Evolutionary conservation across 1,139 yeast species (phyloP).

Genomic region (Diutina mesorugosa): DNA sequence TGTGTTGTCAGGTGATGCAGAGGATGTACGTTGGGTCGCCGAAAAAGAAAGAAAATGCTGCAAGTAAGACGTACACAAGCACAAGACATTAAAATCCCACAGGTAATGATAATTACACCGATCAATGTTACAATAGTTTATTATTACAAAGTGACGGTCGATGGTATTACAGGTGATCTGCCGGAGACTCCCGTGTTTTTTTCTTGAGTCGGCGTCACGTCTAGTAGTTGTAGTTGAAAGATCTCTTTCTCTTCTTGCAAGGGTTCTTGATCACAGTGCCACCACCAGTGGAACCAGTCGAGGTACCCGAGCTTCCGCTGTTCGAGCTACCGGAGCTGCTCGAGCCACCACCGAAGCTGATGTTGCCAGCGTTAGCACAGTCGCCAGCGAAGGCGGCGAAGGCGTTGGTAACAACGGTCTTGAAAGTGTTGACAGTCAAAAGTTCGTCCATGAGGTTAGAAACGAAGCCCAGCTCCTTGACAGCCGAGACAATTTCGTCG

Average conservation of each 20-base stretch:
- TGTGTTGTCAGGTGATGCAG: too few relatives aligned
- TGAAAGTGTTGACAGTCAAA: conserved; percentile 27
- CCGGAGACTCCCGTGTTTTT: not conserved
- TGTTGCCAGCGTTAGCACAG: conserved; percentile 16
- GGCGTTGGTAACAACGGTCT: conserved; percentile 29
- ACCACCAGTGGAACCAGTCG: conserved; percentile 9
- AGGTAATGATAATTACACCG: too few relatives aligned
- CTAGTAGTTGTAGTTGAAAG: conserved; percentile 12
- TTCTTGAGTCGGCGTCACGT: not conserved
- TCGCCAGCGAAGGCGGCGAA: conserved; percentile 33
- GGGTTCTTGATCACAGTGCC: conserved; percentile 7
- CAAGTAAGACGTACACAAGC: not conserved
- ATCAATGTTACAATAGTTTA: not conserved
- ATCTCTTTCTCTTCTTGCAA: conserved; percentile 18
- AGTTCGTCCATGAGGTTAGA: conserved; percentile 25
- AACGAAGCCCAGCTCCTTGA: conserved; percentile 26
- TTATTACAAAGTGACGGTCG: not conserved
- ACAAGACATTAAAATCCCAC: too few relatives aligned
- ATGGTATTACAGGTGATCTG: not conserved
- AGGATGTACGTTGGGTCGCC: too few relatives aligned
- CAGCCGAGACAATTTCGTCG: conserved; percentile 16
- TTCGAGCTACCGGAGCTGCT: conserved; percentile 15
- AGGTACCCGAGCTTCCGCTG: conserved; percentile 4
- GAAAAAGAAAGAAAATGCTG: too few relatives aligned
- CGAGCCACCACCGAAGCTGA: conserved; percentile 4